Base-by-base conservation (phyloP, 2,329 filamentous ascomycete genomes). In the Pestalotiopsis sp. region DNA sequence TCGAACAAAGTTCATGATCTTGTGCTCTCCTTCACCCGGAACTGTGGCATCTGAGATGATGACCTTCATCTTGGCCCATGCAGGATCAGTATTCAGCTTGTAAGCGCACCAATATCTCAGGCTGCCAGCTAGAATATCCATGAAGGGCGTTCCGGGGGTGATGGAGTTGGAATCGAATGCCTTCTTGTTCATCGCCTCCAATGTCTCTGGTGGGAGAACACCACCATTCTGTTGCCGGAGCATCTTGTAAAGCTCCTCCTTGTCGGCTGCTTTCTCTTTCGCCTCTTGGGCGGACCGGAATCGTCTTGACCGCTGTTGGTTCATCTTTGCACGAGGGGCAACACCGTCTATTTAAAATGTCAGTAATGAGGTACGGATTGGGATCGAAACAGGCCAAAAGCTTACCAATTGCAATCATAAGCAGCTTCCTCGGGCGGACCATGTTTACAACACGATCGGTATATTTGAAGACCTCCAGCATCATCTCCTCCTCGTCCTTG, bases 401-500 rank as follows among this genome's bases (percentile, higher is more conserved):
- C 90, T 76, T 86, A 95, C 92, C 93, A 79, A 99, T 95, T 76
- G 96, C 96, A 78, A 99, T 98, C 93, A 98, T 96, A 68, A 99
- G 88, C 63, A 99, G 84, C 83, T 98, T 98, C 75, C 96, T 91
- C 11, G 96, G 96, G 70, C 96, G 93, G 73, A 97, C 95, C 95
- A 99, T 99, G 80, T 97, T 98, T 73, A 99, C 93, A 27, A 99
- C 95, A 70, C 96, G 92, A 78, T 99, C 95, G n/a, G 96, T 99
- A 82, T 99, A 99, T 78, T 92, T 93, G 86, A 99, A 99, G 70
- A 99, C 91, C 78, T 97, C 97, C 75, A 98, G 80, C 96, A 99
- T 99, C 96, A 99, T 99, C 83, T 98, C 96, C 80, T 97, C 94
- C 83, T 99, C 96, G 70, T 96, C 95, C 77, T 92, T 92, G 12